phyloP scores from a whole-genome alignment of 768 basidiomycete genomes.

The Clavaria fumosa region DNA sequence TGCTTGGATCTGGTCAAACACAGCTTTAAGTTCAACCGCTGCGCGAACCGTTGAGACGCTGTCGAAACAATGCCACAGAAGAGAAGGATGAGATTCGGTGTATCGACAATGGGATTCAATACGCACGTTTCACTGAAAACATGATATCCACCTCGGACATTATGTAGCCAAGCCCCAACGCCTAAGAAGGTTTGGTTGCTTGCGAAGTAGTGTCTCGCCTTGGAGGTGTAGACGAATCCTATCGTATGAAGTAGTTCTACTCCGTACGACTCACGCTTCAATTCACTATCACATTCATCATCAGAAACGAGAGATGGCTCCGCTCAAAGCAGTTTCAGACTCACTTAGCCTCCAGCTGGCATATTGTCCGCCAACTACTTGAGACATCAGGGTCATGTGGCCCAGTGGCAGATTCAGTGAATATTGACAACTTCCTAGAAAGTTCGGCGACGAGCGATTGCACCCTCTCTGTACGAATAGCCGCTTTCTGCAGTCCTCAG shows the following conservation, averaged over 20 bases:
- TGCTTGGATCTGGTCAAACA: slow-evolving; percentile 85
- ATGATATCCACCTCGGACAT: slow-evolving; percentile 84
- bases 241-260: slow-evolving; percentile 74
- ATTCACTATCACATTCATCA: too few species aligned
- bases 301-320: too few species aligned
- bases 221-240: slow-evolving; percentile 72
- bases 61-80: slow-evolving; percentile 3
- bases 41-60: slow-evolving; percentile 71
- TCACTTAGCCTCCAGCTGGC: slow-evolving; percentile 68
- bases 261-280: slow-evolving; percentile 78
- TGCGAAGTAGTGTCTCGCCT: slow-evolving; percentile 72
- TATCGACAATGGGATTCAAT: slow-evolving; percentile 2
- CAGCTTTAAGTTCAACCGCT: slow-evolving; percentile 76
- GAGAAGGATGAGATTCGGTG: slow-evolving; percentile 4
- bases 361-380: slow-evolving; percentile 62
- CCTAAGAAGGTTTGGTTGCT: slow-evolving; percentile 60
- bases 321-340: too few species aligned
- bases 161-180: slow-evolving; percentile 87
- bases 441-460: slow-evolving; percentile 64
- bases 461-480: slow-evolving; percentile 61
- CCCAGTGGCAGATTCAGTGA: slow-evolving; percentile 67
- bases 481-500: slow-evolving; percentile 45
- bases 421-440: slow-evolving; percentile 72
- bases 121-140: slow-evolving; percentile 86
- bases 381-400: slow-evolving; percentile 56